Conservation (phyloP, 768 basidiomycete genomes). For the Tricholoma saponaceum region DNA sequence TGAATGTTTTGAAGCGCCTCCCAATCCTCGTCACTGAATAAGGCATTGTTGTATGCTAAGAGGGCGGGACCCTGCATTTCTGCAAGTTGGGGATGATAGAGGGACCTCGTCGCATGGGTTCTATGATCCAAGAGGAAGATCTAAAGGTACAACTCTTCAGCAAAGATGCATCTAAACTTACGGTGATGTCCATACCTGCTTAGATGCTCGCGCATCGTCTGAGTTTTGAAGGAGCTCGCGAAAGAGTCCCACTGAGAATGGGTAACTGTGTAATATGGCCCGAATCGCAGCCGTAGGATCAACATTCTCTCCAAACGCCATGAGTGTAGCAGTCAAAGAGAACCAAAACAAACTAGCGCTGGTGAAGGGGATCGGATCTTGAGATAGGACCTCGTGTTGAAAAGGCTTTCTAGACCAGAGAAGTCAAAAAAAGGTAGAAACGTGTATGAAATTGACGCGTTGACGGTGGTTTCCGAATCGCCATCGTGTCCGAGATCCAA, state of each 20-base stretch:
- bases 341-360: no score
- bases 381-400: no score
- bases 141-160: conserved; percentile 18
- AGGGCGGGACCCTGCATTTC: conserved; percentile 40
- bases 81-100: conserved; percentile 25
- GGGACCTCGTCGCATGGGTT: conserved; percentile 17
- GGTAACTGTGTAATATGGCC: conserved; percentile 39
- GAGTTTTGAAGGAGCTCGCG: conserved; percentile 47
- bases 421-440: no score
- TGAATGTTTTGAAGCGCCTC: conserved; percentile 37
- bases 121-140: conserved; percentile 39
- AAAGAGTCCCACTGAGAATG: conserved; percentile 39
- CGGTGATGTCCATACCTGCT: conserved; percentile 28
- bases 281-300: conserved; percentile 7
- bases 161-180: background rate
- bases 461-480: no score
- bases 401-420: no score
- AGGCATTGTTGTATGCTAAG: conserved; percentile 42
- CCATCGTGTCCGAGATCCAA: no score
- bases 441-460: no score
- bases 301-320: conserved; percentile 4
- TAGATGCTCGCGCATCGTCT: conserved; percentile 43
- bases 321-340: background rate
- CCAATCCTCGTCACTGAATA: conserved; percentile 41
- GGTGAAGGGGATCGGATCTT: no score